phyloP scores from a whole-genome alignment of 225 moss, liverwort and hornwort genomes.

The Bryoerythrophyllum caledonicum region DNA sequence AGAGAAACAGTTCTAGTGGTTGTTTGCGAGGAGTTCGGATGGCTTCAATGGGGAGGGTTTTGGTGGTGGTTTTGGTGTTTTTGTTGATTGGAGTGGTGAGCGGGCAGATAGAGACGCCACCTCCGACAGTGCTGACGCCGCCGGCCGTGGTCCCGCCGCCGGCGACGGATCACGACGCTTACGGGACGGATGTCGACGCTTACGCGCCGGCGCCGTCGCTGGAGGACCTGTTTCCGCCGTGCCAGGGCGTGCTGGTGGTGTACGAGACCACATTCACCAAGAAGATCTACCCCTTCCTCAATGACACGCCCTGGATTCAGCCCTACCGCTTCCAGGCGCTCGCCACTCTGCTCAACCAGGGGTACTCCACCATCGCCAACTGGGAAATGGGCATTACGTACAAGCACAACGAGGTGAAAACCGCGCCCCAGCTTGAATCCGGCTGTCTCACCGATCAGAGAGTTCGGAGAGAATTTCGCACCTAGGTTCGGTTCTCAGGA shows the following conservation, averaged over 20 bases:
- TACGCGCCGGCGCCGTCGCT: constrained; percentile 34
- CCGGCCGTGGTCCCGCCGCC: not conserved
- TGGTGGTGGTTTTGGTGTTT: constrained; percentile 5
- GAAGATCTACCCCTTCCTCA: constrained; percentile 53
- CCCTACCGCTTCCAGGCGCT: constrained; percentile 65
- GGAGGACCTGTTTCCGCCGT: constrained; percentile 40
- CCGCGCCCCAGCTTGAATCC: not conserved
- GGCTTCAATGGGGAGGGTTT: constrained; percentile 23
- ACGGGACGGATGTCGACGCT: constrained; percentile 14
- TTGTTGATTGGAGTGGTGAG: constrained; percentile 1
- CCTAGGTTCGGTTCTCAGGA: not conserved
- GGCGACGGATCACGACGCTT: not conserved
- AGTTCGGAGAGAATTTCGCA: not conserved
- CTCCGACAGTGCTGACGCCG: not conserved
- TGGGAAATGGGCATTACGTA: constrained; percentile 77
- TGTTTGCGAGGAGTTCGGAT: not conserved
- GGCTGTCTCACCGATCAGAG: not conserved
- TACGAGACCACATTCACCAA: constrained; percentile 46
- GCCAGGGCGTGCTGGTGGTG: constrained; percentile 51
- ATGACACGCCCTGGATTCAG: constrained; percentile 69
- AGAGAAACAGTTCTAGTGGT: too few relatives aligned
- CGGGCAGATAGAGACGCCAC: not conserved
- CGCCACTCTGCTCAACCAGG: constrained; percentile 64
- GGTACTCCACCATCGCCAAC: constrained; percentile 50
- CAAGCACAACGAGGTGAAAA: constrained; percentile 64